Evolutionary conservation across 1,284 basidiomycete species (phyloP).

Genomic region (Takashimella koratensis): DNA sequence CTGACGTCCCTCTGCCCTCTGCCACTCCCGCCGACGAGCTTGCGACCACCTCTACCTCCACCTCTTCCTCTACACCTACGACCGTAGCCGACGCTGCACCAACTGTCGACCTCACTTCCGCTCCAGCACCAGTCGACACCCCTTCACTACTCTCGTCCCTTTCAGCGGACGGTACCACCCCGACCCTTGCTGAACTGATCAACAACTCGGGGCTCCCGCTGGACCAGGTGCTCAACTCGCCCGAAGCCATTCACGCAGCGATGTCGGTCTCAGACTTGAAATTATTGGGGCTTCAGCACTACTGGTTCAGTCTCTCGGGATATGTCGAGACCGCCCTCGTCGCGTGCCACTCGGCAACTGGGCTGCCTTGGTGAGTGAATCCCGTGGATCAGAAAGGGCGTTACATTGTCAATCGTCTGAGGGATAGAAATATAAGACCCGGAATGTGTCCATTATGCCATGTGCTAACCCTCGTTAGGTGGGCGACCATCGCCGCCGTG

Average conservation of each 20-base stretch:
- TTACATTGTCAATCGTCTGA: no score
- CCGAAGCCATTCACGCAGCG: slow-evolving; percentile 45
- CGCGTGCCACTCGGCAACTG: slow-evolving; percentile 66
- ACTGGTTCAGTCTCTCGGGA: slow-evolving; percentile 57
- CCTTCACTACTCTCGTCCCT: slow-evolving; percentile 33
- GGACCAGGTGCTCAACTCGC: slow-evolving; percentile 42
- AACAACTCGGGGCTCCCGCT: slow-evolving; percentile 35
- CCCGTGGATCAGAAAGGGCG: neutral
- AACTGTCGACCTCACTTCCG: slow-evolving; percentile 2
- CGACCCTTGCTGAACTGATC: slow-evolving; percentile 44
- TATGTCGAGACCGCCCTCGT: slow-evolving; percentile 66
- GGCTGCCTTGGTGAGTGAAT: slow-evolving; percentile 67
- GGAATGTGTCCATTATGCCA: no score
- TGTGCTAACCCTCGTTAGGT: slow-evolving; percentile 36
- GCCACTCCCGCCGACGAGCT: neutral
- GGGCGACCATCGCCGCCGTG: slow-evolving; percentile 72
- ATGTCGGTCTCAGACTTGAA: slow-evolving; percentile 74
- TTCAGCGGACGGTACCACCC: slow-evolving; percentile 29
- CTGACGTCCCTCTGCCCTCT: slow-evolving; percentile 1
- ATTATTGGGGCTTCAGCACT: slow-evolving; percentile 65
- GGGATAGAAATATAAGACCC: no score
- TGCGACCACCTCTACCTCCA: neutral
- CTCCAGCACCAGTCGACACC: slow-evolving; percentile 22
- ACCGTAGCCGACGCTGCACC: neutral
- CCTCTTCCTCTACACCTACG: slow-evolving; percentile 2